phyloP scores from a whole-genome alignment of 2,329 filamentous ascomycete species.

The Exophiala xenobiotica region DNA sequence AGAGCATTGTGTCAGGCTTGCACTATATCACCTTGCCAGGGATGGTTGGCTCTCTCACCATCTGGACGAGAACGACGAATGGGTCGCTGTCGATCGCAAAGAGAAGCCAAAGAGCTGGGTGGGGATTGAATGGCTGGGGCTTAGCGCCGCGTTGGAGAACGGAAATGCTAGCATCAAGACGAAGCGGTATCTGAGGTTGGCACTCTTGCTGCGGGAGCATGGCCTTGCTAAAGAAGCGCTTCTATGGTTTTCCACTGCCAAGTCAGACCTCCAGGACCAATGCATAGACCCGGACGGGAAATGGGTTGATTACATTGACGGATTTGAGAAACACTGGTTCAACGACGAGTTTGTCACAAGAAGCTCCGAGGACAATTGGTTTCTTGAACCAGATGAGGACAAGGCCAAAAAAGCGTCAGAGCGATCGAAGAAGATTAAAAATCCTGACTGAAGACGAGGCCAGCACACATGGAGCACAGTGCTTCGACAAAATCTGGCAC shows the following conservation, averaged over 20 bases:
- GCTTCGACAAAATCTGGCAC: too few species aligned
- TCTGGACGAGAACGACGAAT: neutral
- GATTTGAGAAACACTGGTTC: constrained; percentile 15
- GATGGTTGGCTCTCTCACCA: constrained; percentile 21
- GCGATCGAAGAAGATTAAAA: neutral
- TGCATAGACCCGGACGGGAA: constrained; percentile 8
- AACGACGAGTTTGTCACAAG: neutral
- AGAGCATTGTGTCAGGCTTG: constrained; percentile 18
- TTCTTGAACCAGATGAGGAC: neutral
- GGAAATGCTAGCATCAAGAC: constrained; percentile 9
- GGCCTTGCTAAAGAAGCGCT: constrained; percentile 8
- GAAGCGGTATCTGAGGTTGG: constrained; percentile 9
- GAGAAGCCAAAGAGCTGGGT: constrained; percentile 10
- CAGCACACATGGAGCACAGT: too few species aligned
- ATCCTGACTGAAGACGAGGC: too few species aligned
- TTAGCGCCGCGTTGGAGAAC: constrained; percentile 17
- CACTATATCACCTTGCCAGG: constrained; percentile 18
- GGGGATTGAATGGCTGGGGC: constrained; percentile 21
- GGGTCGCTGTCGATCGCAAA: neutral
- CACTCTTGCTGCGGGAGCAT: constrained; percentile 17
- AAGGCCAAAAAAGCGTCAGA: neutral
- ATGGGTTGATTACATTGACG: constrained; percentile 11
- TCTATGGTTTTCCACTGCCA: constrained; percentile 10
- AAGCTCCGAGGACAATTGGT: neutral
- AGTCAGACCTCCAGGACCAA: constrained; percentile 7